These are phyloP conservation scores for Cnidoscolus chayamansa DNA, from an alignment of 441 rosid genomes.

Conservation along the genomic window DNA sequence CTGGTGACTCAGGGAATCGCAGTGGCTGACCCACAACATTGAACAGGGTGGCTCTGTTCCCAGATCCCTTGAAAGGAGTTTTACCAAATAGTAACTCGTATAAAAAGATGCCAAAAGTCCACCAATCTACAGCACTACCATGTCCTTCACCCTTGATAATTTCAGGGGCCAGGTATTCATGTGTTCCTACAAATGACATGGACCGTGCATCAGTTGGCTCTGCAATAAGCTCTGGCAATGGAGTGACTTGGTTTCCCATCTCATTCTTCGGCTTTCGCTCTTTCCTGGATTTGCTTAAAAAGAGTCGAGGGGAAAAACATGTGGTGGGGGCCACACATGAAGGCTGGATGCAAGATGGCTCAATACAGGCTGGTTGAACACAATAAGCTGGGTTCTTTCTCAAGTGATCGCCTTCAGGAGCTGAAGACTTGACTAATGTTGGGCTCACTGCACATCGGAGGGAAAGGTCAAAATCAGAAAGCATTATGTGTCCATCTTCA, in stretches of 20 bases:
- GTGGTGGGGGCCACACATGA: conserved; percentile 78
- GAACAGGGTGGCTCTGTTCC: conserved; percentile 73
- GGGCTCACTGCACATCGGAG: conserved; percentile 81
- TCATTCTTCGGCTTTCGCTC: conserved; percentile 67
- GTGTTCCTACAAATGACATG: conserved; percentile 50
- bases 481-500: conserved; percentile 92
- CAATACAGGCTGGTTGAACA: conserved; percentile 72
- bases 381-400: conserved; percentile 62
- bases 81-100: conserved; percentile 78
- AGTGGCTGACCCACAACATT: conserved; percentile 86
- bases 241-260: conserved; percentile 67
- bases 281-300: conserved; percentile 64
- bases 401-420: conserved; percentile 60
- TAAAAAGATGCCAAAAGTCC: conserved; percentile 83
- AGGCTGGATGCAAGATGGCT: conserved; percentile 79
- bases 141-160: conserved; percentile 57
- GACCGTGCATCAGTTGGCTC: conserved; percentile 85
- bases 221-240: conserved; percentile 73
- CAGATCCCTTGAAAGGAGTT: conserved; percentile 89
- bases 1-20: conserved; percentile 70
- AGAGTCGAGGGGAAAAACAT: conserved; percentile 71
- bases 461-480: conserved; percentile 87
- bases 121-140: conserved; percentile 95
- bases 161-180: conserved; percentile 22
- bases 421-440: conserved; percentile 56